phyloP scores from a whole-genome alignment of 208 protist species.

The Crithidia brevicula region DNA sequence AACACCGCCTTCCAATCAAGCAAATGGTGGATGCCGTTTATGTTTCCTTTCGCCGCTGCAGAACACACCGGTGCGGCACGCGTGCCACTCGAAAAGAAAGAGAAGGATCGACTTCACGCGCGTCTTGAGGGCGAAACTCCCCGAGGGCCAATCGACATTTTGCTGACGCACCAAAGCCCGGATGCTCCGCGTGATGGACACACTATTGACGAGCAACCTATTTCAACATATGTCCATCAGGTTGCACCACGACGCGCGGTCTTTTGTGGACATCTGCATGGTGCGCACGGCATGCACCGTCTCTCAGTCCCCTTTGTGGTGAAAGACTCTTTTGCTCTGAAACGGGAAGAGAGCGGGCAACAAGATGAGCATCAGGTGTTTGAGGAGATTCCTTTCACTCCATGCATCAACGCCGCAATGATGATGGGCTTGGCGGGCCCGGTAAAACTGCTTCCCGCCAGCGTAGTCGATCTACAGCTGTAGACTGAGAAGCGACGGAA shows the following conservation, averaged over 20 bases:
- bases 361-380: background rate
- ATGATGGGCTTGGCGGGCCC: constrained; percentile 23
- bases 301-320: constrained; percentile 30
- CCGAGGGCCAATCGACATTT: constrained; percentile 50
- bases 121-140: constrained; percentile 38
- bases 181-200: constrained; percentile 13
- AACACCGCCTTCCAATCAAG: constrained; percentile 59
- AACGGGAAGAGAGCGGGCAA: background rate
- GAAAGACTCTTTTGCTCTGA: constrained; percentile 13
- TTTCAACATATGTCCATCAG: constrained; percentile 40
- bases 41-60: constrained; percentile 7
- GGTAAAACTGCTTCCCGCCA: constrained; percentile 30
- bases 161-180: constrained; percentile 59
- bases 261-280: constrained; percentile 61
- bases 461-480: constrained; percentile 56
- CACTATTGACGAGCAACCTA: constrained; percentile 33
- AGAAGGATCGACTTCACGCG: constrained; percentile 3
- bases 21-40: constrained; percentile 30
- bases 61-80: background rate
- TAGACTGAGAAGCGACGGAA: no score
- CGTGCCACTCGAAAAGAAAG: background rate
- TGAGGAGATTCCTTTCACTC: constrained; percentile 36
- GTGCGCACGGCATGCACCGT: constrained; percentile 50
- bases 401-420: constrained; percentile 65
- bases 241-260: constrained; percentile 48